Conservation (phyloP, 129 eudicot species). For the Lactuca saligna region DNA sequence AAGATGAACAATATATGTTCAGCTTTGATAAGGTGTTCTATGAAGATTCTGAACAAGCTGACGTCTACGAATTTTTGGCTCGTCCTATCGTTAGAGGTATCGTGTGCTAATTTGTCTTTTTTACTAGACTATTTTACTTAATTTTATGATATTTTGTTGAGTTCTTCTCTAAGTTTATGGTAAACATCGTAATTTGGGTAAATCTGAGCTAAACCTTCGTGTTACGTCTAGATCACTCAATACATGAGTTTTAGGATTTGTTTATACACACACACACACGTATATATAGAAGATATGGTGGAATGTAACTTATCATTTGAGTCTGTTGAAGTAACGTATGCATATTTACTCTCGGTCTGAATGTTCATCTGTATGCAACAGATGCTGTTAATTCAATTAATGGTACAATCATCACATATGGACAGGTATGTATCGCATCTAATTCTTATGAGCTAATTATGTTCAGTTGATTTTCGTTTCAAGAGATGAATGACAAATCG, state of each 20-base stretch:
- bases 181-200: not conserved
- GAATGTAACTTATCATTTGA: slow-evolving; percentile 5
- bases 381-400: slow-evolving; percentile 63
- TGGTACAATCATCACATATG: slow-evolving; percentile 83
- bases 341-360: not conserved
- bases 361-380: slow-evolving; percentile 30
- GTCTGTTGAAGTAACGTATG: slow-evolving; percentile 11
- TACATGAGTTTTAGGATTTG: not conserved
- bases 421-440: slow-evolving; percentile 60
- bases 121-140: not conserved
- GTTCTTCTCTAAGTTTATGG: not conserved
- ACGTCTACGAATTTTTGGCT: slow-evolving; percentile 67
- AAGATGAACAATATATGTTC: slow-evolving; percentile 62
- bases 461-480: not conserved
- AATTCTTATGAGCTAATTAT: slow-evolving; percentile 2
- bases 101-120: not conserved
- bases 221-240: not conserved
- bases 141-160: not conserved
- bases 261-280: not conserved
- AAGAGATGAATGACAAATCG: not conserved
- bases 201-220: slow-evolving; percentile 18
- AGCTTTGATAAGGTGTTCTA: slow-evolving; percentile 80
- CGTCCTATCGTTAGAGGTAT: slow-evolving; percentile 76
- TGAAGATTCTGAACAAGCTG: slow-evolving; percentile 73
- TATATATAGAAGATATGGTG: not conserved